Evolutionary conservation across 495 filamentous ascomycete species (phyloP).

Genomic region (Arthonia radiata): DNA sequence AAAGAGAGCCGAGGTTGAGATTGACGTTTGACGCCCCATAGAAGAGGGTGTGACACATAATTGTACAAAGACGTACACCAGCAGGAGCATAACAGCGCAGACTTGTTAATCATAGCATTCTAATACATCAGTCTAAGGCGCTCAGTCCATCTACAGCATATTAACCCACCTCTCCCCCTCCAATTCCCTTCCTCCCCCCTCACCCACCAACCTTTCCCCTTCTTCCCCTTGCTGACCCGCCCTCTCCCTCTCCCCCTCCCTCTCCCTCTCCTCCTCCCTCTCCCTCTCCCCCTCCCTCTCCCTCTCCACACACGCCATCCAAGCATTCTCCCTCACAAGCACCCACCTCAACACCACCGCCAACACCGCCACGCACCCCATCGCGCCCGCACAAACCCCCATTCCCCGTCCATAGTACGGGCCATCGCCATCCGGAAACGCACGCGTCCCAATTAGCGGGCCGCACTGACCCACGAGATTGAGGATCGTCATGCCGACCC

Average conservation of each 20-base stretch:
- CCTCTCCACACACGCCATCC: slow-evolving; percentile 7
- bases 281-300: slow-evolving; percentile 6
- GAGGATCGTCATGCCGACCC: slow-evolving; percentile 29
- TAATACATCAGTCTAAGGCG: too few relatives aligned
- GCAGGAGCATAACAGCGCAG: too few relatives aligned
- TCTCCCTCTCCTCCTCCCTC: slow-evolving; percentile 2
- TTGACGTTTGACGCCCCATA: too few relatives aligned
- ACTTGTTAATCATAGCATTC: too few relatives aligned
- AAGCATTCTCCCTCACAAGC: slow-evolving; percentile 19
- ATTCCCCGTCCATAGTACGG: slow-evolving; percentile 36
- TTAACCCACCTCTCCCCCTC: slow-evolving; percentile 7
- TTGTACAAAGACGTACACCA: too few relatives aligned
- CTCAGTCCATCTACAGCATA: slow-evolving; percentile 6
- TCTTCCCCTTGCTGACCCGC: not conserved
- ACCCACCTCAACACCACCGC: slow-evolving; percentile 19
- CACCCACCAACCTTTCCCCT: slow-evolving; percentile 1
- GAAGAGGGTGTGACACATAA: too few relatives aligned
- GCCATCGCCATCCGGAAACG: slow-evolving; percentile 30
- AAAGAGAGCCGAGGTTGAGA: too few relatives aligned
- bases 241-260: not conserved
- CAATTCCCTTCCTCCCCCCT: slow-evolving; percentile 4
- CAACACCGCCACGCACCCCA: slow-evolving; percentile 16
- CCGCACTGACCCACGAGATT: slow-evolving; percentile 39
- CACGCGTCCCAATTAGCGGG: slow-evolving; percentile 31
- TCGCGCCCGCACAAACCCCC: slow-evolving; percentile 10